These are phyloP conservation scores for Emergomyces pasteurianus DNA, from an alignment of 2,329 filamentous ascomycete genomes.

Conservation along the genomic window DNA sequence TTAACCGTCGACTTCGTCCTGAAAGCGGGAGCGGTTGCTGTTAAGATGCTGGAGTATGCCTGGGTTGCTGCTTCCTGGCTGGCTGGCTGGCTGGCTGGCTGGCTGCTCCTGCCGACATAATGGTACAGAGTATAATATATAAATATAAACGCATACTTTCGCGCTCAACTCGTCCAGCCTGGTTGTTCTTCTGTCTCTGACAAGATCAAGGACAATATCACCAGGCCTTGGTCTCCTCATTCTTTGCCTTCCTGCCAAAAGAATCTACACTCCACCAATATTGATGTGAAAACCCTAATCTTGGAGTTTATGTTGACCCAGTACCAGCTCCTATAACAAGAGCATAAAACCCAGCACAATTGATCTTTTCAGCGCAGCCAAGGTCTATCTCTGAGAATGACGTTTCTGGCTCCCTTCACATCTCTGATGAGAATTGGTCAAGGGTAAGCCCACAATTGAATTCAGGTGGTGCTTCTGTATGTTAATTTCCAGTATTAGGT, in stretches of 20 bases:
- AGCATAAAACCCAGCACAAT: not conserved
- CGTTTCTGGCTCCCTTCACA: slow-evolving; percentile 25
- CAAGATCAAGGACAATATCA: not conserved
- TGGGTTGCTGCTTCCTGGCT: not conserved
- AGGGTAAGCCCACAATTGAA: slow-evolving; percentile 3
- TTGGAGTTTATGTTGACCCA: not conserved
- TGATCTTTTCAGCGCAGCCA: not conserved
- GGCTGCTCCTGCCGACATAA: too few species aligned
- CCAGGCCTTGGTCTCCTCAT: not conserved
- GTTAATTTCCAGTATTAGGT: slow-evolving; percentile 6
- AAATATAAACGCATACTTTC: not conserved
- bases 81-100: not conserved
- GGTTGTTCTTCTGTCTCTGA: not conserved
- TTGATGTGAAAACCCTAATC: not conserved
- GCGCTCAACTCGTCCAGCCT: not conserved
- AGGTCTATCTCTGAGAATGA: slow-evolving; percentile 15
- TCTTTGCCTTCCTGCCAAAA: not conserved
- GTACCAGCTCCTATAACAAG: not conserved
- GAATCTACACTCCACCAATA: not conserved
- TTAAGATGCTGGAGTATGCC: not conserved
- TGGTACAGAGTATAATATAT: not conserved
- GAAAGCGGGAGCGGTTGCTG: too few species aligned
- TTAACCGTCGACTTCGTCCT: too few species aligned
- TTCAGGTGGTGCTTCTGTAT: slow-evolving; percentile 6
- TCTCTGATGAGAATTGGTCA: slow-evolving; percentile 26